phyloP scores from a whole-genome alignment of 192 early-diverging fungal genomes.

The Coemansia sp. region DNA sequence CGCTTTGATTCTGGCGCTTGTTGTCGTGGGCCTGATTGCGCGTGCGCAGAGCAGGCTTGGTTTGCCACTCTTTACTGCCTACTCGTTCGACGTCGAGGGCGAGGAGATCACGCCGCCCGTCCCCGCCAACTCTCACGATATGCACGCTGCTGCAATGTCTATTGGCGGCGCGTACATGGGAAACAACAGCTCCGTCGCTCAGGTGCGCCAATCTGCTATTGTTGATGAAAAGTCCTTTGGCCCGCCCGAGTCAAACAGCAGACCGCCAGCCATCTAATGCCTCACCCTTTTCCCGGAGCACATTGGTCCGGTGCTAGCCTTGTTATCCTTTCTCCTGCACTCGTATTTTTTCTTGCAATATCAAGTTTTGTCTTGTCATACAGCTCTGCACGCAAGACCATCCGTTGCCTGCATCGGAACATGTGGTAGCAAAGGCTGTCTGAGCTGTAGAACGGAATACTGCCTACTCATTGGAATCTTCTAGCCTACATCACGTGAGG shows the following conservation, averaged over 20 bases:
- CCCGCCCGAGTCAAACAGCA: background rate
- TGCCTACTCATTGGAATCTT: background rate
- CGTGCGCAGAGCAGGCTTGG: conserved; percentile 25
- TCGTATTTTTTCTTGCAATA: background rate
- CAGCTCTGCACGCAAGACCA: background rate
- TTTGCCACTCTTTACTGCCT: conserved; percentile 20
- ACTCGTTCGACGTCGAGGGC: conserved; percentile 41
- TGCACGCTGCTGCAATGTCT: conserved; percentile 21
- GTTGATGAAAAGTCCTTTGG: background rate
- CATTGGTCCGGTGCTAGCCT: background rate
- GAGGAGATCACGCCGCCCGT: conserved; percentile 15
- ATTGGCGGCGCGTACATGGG: conserved; percentile 9
- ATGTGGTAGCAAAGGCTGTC: background rate
- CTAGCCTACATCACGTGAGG: background rate
- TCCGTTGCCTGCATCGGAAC: background rate
- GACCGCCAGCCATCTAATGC: background rate
- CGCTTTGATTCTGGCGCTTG: conserved; percentile 6
- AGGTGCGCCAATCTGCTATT: background rate
- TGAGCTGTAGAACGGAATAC: background rate
- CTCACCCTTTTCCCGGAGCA: background rate
- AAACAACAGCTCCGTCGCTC: background rate
- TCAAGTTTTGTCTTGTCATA: background rate
- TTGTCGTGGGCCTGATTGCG: conserved; percentile 23
- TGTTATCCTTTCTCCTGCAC: background rate
- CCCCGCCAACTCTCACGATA: conserved; percentile 6